Percentiles rank a stretch among this genome's conserved stretches.
phyloP scores from a whole-genome alignment of 139 green algal species.

The Coelastrella sp. region DNA sequence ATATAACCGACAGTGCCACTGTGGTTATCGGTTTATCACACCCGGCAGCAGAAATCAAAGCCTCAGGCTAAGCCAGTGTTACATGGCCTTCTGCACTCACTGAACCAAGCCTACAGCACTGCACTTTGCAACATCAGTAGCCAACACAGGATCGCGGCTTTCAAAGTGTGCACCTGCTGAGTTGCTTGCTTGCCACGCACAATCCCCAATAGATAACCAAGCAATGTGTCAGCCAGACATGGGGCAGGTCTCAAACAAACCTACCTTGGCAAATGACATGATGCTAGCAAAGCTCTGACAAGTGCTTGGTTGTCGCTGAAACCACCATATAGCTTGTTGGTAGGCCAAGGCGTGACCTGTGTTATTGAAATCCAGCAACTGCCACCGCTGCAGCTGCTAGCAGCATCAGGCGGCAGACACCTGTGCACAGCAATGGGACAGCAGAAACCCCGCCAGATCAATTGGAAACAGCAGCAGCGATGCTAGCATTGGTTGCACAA shows the following conservation, averaged over 20 bases:
- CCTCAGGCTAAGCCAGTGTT: too few species aligned
- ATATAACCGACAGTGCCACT: too few species aligned
- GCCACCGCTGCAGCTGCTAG: constrained; percentile 17
- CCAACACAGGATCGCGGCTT: too few species aligned
- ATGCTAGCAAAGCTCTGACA: constrained; percentile 33
- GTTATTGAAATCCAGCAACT: constrained; percentile 42
- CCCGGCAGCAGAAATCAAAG: too few species aligned
- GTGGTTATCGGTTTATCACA: too few species aligned
- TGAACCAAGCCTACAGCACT: too few species aligned
- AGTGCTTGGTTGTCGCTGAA: neutral
- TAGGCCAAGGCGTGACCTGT: constrained; percentile 20
- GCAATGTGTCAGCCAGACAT: too few species aligned
- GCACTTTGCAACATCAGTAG: too few species aligned
- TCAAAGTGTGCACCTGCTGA: too few species aligned
- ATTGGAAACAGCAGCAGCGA: neutral
- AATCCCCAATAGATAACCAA: too few species aligned
- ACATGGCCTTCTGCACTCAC: too few species aligned
- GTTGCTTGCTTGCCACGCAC: too few species aligned
- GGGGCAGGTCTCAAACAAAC: neutral
- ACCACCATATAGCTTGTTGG: constrained; percentile 42
- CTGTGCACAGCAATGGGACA: neutral
- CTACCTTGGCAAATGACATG: constrained; percentile 38
- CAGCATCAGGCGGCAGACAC: neutral
- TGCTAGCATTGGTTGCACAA: neutral
- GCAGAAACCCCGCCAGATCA: neutral